Percentiles rank a stretch among this genome's conserved stretches.
phyloP scores from a whole-genome alignment of 2,329 filamentous ascomycete species.

The Colletotrichum siamense region DNA sequence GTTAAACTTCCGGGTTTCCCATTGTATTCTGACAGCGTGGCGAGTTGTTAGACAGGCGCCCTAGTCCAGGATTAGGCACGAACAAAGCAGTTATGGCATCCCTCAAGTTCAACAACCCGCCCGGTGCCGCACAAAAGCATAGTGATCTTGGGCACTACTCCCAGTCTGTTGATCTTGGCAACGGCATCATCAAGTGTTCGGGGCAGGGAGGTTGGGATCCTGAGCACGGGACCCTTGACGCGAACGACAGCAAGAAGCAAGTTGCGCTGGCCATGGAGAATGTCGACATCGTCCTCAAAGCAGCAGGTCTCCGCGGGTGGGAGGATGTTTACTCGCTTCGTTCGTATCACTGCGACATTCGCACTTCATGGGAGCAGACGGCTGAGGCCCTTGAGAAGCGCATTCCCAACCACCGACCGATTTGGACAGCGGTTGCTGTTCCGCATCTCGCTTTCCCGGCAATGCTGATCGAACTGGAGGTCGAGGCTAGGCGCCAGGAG shows the following conservation, averaged over 20 bases:
- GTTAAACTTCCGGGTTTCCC: fast-evolving
- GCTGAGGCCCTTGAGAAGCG: neutral
- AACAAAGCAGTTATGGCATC: neutral
- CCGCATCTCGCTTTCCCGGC: neutral
- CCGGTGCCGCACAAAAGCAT: neutral
- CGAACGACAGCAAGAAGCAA: conserved; percentile 13
- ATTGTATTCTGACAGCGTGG: neutral
- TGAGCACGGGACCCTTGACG: conserved; percentile 20
- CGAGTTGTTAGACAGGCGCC: neutral
- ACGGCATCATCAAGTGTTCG: conserved; percentile 27
- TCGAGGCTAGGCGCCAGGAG: neutral
- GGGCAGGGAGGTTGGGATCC: conserved; percentile 28
- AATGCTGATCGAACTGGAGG: conserved; percentile 6
- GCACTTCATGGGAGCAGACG: neutral
- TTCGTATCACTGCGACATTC: conserved; percentile 28
- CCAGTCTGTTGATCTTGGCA: conserved; percentile 26
- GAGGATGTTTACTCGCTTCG: conserved; percentile 32
- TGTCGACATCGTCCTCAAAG: conserved; percentile 27
- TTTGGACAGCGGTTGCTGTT: neutral
- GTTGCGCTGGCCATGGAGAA: conserved; percentile 26
- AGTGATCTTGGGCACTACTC: conserved; percentile 25
- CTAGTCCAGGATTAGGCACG: neutral
- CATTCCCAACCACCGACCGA: neutral
- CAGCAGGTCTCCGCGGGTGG: conserved; percentile 28
- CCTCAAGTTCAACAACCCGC: neutral